Conservation (phyloP, 306 rosid species). For the Inga laurina region DNA sequence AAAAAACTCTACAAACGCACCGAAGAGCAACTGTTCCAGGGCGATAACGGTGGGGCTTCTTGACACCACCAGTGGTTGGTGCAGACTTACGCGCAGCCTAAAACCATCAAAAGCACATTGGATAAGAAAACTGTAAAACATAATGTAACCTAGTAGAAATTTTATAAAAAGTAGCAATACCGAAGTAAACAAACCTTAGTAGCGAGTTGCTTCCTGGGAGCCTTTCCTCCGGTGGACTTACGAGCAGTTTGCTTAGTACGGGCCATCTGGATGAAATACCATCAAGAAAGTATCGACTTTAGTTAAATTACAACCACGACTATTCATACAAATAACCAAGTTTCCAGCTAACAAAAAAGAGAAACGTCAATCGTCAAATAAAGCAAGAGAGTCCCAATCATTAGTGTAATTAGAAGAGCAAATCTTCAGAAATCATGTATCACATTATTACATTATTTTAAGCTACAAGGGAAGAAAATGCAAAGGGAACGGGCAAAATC, state of each 20-base stretch:
- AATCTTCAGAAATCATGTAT: neutral
- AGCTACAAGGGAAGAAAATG: neutral
- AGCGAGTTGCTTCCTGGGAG: neutral
- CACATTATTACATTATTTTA: neutral
- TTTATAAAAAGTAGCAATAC: neutral
- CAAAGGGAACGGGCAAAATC: neutral
- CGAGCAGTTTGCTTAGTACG: conserved; percentile 3
- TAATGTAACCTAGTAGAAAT: neutral
- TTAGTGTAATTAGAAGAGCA: neutral
- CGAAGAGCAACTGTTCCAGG: conserved; percentile 98
- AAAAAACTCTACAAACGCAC: conserved; percentile 11
- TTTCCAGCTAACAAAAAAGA: neutral
- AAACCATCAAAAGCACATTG: rapidly evolving
- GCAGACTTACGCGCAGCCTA: conserved; percentile 99
- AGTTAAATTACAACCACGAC: neutral
- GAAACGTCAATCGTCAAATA: neutral
- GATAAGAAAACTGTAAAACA: rapidly evolving
- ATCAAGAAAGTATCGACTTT: neutral
- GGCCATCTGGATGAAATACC: neutral
- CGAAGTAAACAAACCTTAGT: neutral
- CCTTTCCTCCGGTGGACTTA: neutral
- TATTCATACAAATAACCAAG: neutral
- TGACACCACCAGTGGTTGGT: conserved; percentile 94
- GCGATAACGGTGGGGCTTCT: conserved; percentile 94
- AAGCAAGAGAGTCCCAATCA: neutral